Conservation (phyloP, 768 basidiomycete species). For the Albatrellus ellisii region DNA sequence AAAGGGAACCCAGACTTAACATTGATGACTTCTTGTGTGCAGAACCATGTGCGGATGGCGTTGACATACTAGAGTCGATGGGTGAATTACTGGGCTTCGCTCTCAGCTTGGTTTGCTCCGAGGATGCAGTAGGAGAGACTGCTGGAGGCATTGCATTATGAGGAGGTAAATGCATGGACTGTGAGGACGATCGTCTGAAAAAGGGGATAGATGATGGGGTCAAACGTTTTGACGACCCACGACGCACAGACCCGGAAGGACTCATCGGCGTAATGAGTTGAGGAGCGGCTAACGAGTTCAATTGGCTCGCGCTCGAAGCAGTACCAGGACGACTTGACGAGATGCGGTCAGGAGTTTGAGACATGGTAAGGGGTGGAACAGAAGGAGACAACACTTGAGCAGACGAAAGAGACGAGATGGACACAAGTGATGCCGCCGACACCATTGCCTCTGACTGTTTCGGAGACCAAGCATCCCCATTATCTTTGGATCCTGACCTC, state of each 20-base stretch:
- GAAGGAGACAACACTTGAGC: constrained; percentile 28
- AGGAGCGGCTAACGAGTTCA: constrained; percentile 37
- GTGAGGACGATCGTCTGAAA: constrained; percentile 84
- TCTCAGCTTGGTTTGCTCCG: constrained; percentile 27
- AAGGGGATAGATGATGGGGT: constrained; percentile 92
- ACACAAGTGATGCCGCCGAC: constrained; percentile 65
- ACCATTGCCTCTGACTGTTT: constrained; percentile 65
- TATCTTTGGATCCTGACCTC: constrained; percentile 59
- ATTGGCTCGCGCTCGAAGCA: constrained; percentile 63
- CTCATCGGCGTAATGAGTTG: constrained; percentile 55
- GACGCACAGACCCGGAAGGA: constrained; percentile 55
- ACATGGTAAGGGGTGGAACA: constrained; percentile 20
- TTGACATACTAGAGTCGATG: constrained; percentile 38
- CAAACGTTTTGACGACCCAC: constrained; percentile 64
- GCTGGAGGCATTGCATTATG: constrained; percentile 20
- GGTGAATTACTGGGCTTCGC: constrained; percentile 33
- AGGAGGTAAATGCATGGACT: constrained; percentile 50
- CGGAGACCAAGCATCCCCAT: constrained; percentile 42
- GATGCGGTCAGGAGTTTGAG: constrained; percentile 56
- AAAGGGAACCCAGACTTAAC: constrained; percentile 67
- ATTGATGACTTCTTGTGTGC: constrained; percentile 74
- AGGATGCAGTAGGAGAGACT: constrained; percentile 33
- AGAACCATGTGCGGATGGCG: constrained; percentile 42
- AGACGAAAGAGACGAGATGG: constrained; percentile 63
- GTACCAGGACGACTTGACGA: constrained; percentile 55